phyloP scores from a whole-genome alignment of 2,329 filamentous ascomycete species.

The Cercospora sesami region DNA sequence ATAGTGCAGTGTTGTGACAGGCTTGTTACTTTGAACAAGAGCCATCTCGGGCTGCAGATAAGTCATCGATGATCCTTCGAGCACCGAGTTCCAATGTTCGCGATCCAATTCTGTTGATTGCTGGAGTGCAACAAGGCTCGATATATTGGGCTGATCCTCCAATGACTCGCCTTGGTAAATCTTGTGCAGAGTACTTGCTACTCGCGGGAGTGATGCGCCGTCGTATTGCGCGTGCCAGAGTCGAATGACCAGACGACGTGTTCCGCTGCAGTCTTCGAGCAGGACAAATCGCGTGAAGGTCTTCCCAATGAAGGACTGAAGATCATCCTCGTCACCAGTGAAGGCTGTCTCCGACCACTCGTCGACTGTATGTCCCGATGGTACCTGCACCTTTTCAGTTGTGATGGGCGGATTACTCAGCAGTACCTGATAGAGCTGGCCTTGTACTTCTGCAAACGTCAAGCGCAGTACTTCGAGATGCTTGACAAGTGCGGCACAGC shows the following conservation, averaged over 20 bases:
- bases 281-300: not conserved
- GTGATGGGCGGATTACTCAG: not conserved
- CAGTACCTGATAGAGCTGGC: not conserved
- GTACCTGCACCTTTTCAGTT: not conserved
- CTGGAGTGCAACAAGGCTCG: not conserved
- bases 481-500: not conserved
- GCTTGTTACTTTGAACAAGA: not conserved
- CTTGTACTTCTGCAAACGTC: not conserved
- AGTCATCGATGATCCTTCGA: not conserved
- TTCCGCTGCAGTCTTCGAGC: not conserved
- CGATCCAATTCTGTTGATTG: not conserved
- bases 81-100: conserved; percentile 2
- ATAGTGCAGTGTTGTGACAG: not conserved
- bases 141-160: not conserved
- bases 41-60: not conserved
- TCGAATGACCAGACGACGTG: conserved; percentile 27
- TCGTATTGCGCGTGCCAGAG: conserved; percentile 42
- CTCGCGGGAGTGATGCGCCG: conserved; percentile 54
- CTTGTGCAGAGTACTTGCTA: conserved; percentile 57
- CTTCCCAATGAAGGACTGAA: not conserved
- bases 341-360: not conserved
- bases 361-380: not conserved
- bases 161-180: conserved; percentile 38
- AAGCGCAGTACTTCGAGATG: not conserved
- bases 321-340: not conserved